A percentile compares a stretch with the other conserved stretches of the same genome.
Evolutionary conservation across 2,329 filamentous ascomycete species (phyloP).

Genomic region (Botryosphaeria agaves): DNA sequence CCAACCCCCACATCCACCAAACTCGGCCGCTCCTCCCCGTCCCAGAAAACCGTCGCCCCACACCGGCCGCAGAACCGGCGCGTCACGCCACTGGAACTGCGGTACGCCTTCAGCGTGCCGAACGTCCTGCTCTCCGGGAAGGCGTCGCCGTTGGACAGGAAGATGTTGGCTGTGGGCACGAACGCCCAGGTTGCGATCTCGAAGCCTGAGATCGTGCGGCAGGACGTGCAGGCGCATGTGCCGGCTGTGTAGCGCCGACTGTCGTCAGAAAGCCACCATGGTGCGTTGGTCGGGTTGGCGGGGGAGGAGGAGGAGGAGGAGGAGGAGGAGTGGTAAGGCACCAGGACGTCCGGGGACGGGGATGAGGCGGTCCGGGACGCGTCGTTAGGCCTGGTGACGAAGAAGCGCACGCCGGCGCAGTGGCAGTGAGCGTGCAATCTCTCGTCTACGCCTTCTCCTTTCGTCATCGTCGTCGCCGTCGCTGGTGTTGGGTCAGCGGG

Average conservation of each 20-base stretch:
- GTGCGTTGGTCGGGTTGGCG: constrained; percentile 29
- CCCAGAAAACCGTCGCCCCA: constrained; percentile 49
- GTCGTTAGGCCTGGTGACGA: constrained; percentile 36
- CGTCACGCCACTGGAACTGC: constrained; percentile 34
- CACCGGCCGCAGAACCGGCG: constrained; percentile 46
- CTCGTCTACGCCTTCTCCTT: no score
- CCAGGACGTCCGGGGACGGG: constrained; percentile 35
- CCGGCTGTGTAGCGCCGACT: constrained; percentile 39
- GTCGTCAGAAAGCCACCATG: constrained; percentile 41
- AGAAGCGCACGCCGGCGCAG: constrained; percentile 38
- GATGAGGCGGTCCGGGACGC: constrained; percentile 28
- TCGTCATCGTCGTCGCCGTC: no score
- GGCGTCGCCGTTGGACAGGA: constrained; percentile 19
- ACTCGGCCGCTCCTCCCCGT: constrained; percentile 32
- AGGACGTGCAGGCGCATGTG: constrained; percentile 44
- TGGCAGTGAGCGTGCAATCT: constrained; percentile 30
- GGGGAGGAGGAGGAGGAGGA: constrained; percentile 13
- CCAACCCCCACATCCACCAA: constrained; percentile 49
- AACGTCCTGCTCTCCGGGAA: constrained; percentile 17
- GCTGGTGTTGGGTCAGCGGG: no score
- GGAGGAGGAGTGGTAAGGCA: constrained; percentile 26
- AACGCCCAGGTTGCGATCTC: constrained; percentile 52
- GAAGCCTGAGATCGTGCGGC: constrained; percentile 41
- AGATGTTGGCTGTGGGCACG: constrained; percentile 41
- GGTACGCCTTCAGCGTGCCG: constrained; percentile 33